Base-by-base conservation (phyloP, 495 filamentous ascomycete species). In the Daldinia concentrica region DNA sequence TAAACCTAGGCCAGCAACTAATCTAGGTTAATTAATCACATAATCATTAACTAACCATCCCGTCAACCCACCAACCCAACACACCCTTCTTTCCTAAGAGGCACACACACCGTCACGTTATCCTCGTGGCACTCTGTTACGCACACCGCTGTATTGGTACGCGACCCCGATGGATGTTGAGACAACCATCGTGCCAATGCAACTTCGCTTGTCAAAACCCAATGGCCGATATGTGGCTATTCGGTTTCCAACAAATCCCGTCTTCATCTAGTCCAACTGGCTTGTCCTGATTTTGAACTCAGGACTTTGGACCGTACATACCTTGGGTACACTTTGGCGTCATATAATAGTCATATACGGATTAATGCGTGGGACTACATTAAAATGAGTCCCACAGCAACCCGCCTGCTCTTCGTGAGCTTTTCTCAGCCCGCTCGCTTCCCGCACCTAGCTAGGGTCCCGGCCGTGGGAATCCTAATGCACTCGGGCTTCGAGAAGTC, bases 151-250 rank as follows among this genome's bases (percentile, higher is more conserved):
- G 65, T 15, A 62, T 62, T 56, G 57, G 24, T 52, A 22, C 62
- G 56, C 65, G 41, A 68, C 41, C 50, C 48, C 5, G 11, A 24
- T 56, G 52, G 59, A 68, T 26, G 14, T 57, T 62, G 70, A 73
- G 70, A 73, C 70, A 69, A 24, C 41, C 48, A 65, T 64, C 61
- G 69, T 73, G 71, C 68, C 56, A 57, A 77, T 73, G 72, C 75
- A 77, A 73, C 72, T 62, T 77, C 76, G 76, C 76, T 78, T 78
- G 68, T 56, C 58, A 69, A 58, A 72, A 72, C 71, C 74, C 76
- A 76, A 74, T 74, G 62, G 52, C 57, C 41, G 54, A 50, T 48
- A 48, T 56, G 67, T 50, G 60, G 72, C 74, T 72, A 15, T 29
- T 32, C 26, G 0, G 19, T 24, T 22, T 57, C 27, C 24, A 6